phyloP scores from a whole-genome alignment of 2,329 filamentous ascomycete genomes.

The Coniella vitis region DNA sequence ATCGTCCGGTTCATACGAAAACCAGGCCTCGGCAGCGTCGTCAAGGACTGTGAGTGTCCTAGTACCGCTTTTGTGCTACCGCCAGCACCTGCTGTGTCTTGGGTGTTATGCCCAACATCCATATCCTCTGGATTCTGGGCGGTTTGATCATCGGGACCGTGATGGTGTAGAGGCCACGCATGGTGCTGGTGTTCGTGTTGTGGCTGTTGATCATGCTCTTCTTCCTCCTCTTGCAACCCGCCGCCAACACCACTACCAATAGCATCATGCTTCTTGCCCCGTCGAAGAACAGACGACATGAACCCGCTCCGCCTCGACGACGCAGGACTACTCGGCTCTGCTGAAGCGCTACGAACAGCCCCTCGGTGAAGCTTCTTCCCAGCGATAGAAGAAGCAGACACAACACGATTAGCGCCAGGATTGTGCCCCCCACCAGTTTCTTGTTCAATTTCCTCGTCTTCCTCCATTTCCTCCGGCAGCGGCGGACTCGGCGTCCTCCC shows the following conservation, averaged over 20 bases:
- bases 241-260: conserved; percentile 42
- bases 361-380: too few species aligned
- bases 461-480: conserved; percentile 40
- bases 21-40: conserved; percentile 20
- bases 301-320: conserved; percentile 35
- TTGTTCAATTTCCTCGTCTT: conserved; percentile 37
- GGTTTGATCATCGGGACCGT: too few species aligned
- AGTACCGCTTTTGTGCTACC: conserved; percentile 15
- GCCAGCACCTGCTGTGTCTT: conserved; percentile 30
- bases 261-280: conserved; percentile 49
- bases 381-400: too few species aligned
- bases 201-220: too few species aligned
- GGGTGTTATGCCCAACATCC: conserved; percentile 21
- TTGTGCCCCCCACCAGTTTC: too few species aligned
- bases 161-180: too few species aligned
- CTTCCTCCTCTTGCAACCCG: conserved; percentile 55
- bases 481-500: conserved; percentile 19
- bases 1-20: conserved; percentile 31
- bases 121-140: too few species aligned
- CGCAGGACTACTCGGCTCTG: neutral
- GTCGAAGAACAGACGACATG: conserved; percentile 55
- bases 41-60: conserved; percentile 8
- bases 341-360: conserved; percentile 31
- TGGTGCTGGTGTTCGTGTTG: too few species aligned
- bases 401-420: too few species aligned